These are phyloP conservation scores for Sextonia rubra DNA, from an alignment of 164 flowering plant species.

Conservation along the genomic window DNA sequence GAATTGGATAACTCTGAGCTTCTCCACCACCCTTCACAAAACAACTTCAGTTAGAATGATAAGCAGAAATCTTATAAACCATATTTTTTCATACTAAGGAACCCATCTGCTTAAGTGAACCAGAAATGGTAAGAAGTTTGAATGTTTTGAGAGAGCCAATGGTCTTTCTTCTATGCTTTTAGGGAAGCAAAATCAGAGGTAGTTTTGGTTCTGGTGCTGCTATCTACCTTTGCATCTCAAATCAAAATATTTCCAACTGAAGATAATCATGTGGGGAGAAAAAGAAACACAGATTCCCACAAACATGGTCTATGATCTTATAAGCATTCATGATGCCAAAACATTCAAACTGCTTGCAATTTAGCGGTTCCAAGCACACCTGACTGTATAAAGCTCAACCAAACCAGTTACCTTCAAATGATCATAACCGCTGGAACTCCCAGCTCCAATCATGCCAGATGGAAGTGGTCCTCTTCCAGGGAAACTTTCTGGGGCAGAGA, in stretches of 20 bases:
- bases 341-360: background rate
- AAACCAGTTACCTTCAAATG: conserved; percentile 32
- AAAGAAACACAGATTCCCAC: too few species aligned
- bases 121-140: background rate
- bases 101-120: background rate
- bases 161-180: background rate
- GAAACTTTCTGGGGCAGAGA: conserved; percentile 32
- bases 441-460: conserved; percentile 31
- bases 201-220: too few species aligned
- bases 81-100: background rate
- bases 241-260: background rate
- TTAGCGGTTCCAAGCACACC: background rate
- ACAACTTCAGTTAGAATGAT: background rate
- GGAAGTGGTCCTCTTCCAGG: conserved; percentile 31
- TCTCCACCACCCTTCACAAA: conserved; percentile 32
- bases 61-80: background rate
- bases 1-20: conserved; percentile 38
- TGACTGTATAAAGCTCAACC: background rate
- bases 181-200: too few species aligned
- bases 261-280: background rate
- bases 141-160: background rate
- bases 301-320: background rate
- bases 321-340: background rate
- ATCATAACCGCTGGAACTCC: conserved; percentile 40
- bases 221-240: background rate